Conservation (phyloP, 179 eudicot genomes). For the Amaranthus tricolor region DNA sequence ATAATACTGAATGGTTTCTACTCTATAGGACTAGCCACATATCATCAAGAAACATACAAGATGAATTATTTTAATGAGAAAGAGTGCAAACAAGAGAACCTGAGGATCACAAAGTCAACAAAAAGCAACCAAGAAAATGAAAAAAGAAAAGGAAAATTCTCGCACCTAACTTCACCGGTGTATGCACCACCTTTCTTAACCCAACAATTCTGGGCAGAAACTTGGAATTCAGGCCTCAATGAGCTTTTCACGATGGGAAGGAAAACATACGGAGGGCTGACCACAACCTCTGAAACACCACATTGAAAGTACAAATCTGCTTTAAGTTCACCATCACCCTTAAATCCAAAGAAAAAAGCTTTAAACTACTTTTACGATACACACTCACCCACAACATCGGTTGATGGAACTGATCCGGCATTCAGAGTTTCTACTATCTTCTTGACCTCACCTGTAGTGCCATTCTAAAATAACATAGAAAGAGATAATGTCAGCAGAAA, state of each 20-base stretch:
- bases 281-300: slow-evolving; percentile 66
- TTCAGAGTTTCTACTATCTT: slow-evolving; percentile 61
- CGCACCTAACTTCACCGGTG: slow-evolving; percentile 92
- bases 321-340: not conserved
- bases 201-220: slow-evolving; percentile 95
- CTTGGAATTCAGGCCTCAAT: slow-evolving; percentile 65
- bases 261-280: slow-evolving; percentile 80
- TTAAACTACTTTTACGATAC: not conserved
- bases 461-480: slow-evolving; percentile 44
- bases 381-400: slow-evolving; percentile 67
- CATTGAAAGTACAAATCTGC: not conserved
- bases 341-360: not conserved
- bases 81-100: not conserved
- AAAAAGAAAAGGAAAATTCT: not conserved
- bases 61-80: not conserved
- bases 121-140: not conserved
- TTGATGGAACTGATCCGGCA: slow-evolving; percentile 54
- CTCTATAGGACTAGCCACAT: not conserved
- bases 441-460: slow-evolving; percentile 71
- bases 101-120: not conserved
- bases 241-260: slow-evolving; percentile 57
- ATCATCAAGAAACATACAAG: not conserved
- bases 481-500: not conserved
- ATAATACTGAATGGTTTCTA: not conserved
- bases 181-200: slow-evolving; percentile 91